Percentiles rank a stretch among this genome's conserved stretches.
phyloP scores from a whole-genome alignment of 1,284 basidiomycete species.

The Rhodotorula sp. region DNA sequence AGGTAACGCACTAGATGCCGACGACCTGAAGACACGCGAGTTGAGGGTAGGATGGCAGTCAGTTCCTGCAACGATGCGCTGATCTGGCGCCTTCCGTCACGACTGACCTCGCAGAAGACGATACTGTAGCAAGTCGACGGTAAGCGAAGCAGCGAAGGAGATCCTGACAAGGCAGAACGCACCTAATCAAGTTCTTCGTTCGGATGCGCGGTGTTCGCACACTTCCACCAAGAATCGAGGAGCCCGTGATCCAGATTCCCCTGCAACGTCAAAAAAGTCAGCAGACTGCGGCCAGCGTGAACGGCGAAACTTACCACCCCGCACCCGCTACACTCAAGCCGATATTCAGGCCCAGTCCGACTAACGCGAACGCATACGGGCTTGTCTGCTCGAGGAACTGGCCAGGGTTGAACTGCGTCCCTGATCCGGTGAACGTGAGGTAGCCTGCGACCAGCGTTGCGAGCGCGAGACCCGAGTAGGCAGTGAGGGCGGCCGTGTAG shows the following conservation, averaged over 20 bases:
- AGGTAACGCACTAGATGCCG: constrained; percentile 54
- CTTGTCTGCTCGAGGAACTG: constrained; percentile 88
- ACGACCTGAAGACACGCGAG: constrained; percentile 88
- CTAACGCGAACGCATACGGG: constrained; percentile 88
- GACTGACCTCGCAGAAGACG: constrained; percentile 89
- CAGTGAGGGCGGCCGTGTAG: constrained; percentile 7
- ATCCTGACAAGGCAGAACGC: constrained; percentile 40
- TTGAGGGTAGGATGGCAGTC: constrained; percentile 55
- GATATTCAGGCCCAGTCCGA: constrained; percentile 88
- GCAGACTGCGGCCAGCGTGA: neutral
- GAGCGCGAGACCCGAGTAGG: constrained; percentile 11
- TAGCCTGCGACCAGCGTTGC: constrained; percentile 25
- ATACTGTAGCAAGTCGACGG: constrained; percentile 58
- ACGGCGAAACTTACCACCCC: constrained; percentile 69
- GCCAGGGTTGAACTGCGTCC: constrained; percentile 75
- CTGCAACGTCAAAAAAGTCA: constrained; percentile 52
- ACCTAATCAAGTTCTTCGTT: constrained; percentile 98
- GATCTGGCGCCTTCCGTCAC: too few relatives aligned
- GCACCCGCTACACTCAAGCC: constrained; percentile 91
- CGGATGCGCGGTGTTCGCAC: constrained; percentile 90
- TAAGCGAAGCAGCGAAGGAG: neutral
- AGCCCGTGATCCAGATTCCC: constrained; percentile 96
- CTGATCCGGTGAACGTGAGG: constrained; percentile 34
- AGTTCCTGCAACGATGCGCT: constrained; percentile 46
- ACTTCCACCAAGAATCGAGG: constrained; percentile 92